phyloP scores from a whole-genome alignment of 345 rosid species.

The Heritiera littoralis region DNA sequence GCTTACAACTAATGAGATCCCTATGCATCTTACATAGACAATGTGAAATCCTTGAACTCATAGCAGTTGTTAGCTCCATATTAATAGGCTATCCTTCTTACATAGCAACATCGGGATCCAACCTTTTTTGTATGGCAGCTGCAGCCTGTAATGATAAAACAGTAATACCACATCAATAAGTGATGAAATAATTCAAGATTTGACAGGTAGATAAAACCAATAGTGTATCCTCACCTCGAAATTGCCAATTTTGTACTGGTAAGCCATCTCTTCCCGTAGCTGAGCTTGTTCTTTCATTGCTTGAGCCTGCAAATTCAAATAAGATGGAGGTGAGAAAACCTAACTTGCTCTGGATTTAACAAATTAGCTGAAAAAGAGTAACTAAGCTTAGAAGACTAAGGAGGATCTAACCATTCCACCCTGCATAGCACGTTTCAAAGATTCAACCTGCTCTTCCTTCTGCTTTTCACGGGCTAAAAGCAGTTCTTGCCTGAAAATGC shows the following conservation, averaged over 20 bases:
- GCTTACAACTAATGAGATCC: not conserved
- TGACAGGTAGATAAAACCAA: not conserved
- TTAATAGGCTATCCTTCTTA: conserved; percentile 15
- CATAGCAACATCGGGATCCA: conserved; percentile 77
- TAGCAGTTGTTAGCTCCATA: not conserved
- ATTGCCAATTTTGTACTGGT: conserved; percentile 88
- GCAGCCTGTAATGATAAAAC: conserved; percentile 50
- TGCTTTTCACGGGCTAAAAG: conserved; percentile 75
- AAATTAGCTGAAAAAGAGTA: not conserved
- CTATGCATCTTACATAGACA: not conserved
- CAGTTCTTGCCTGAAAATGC: conserved; percentile 68
- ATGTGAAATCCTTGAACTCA: not conserved
- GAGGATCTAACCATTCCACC: conserved; percentile 81
- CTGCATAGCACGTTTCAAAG: conserved; percentile 84
- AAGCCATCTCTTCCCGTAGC: conserved; percentile 91
- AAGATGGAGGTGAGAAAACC: not conserved
- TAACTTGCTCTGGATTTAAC: not conserved
- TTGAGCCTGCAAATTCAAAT: conserved; percentile 15
- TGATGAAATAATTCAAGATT: not conserved
- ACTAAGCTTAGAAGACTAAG: not conserved
- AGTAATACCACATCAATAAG: not conserved
- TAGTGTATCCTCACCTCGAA: conserved; percentile 54
- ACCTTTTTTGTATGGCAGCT: conserved; percentile 69
- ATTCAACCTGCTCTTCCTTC: conserved; percentile 78
- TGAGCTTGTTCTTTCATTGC: conserved; percentile 71